Percentiles rank a stretch among this genome's conserved stretches.
phyloP scores from a whole-genome alignment of 306 rosid species.

The Medicago lupulina region DNA sequence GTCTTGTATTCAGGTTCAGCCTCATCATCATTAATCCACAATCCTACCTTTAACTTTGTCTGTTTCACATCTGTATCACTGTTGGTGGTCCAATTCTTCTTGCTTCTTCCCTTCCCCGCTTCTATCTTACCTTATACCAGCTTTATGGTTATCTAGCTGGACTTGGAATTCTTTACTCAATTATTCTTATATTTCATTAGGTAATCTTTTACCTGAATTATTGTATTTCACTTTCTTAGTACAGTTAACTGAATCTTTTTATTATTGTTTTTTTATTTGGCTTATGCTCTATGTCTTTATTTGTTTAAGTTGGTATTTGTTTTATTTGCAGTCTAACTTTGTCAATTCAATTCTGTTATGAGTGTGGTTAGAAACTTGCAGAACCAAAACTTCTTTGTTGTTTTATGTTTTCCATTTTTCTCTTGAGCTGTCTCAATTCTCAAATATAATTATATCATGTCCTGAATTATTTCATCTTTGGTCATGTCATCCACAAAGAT shows the following conservation, averaged over 20 bases:
- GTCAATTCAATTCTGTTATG: slow-evolving; percentile 15
- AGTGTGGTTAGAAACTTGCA: slow-evolving; percentile 24
- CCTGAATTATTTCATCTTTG: slow-evolving; percentile 11
- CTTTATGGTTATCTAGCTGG: slow-evolving; percentile 21
- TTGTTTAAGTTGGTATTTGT: slow-evolving; percentile 25
- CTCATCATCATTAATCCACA: slow-evolving; percentile 37
- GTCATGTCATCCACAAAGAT: slow-evolving; percentile 26
- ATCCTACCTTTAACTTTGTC: slow-evolving; percentile 4
- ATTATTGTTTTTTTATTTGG: not conserved
- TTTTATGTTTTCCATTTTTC: slow-evolving; percentile 4
- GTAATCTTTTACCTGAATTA: slow-evolving; percentile 22
- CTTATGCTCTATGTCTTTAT: slow-evolving; percentile 34
- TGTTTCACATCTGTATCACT: not conserved
- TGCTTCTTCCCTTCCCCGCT: slow-evolving; percentile 12
- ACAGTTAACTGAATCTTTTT: slow-evolving; percentile 25
- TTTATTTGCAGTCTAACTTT: slow-evolving; percentile 12
- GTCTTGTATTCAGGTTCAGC: slow-evolving; percentile 1
- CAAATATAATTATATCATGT: not conserved
- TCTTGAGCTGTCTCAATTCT: not conserved
- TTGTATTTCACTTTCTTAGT: slow-evolving; percentile 20
- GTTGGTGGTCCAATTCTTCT: slow-evolving; percentile 2
- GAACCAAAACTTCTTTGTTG: slow-evolving; percentile 12
- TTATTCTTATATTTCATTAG: slow-evolving; percentile 34
- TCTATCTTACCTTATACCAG: slow-evolving; percentile 13
- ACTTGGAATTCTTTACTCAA: slow-evolving; percentile 26